Percentiles rank a stretch among this genome's conserved stretches.
phyloP scores from a whole-genome alignment of 345 rosid genomes.

The Aquilaria sinensis region DNA sequence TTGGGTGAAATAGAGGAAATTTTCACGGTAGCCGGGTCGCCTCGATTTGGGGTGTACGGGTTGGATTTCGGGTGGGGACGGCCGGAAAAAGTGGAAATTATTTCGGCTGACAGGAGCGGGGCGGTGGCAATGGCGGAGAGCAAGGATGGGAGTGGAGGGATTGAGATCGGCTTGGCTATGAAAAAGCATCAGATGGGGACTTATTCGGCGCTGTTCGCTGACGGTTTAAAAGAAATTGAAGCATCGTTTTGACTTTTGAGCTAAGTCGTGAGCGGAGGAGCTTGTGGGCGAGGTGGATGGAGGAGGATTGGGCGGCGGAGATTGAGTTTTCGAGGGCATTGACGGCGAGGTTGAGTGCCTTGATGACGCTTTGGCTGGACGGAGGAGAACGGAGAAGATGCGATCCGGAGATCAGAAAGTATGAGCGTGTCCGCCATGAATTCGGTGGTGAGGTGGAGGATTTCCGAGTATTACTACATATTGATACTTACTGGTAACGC shows the following conservation, averaged over 20 bases:
- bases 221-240: too few species aligned
- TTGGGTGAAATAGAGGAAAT: not conserved
- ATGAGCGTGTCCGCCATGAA: too few species aligned
- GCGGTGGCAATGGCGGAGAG: conserved; percentile 9
- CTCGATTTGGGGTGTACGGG: not conserved
- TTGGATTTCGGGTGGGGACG: conserved; percentile 1
- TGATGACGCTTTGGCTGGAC: too few species aligned
- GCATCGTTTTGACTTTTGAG: too few species aligned
- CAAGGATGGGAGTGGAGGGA: conserved; percentile 8
- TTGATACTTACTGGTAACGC: too few species aligned
- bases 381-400: conserved; percentile 6
- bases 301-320: too few species aligned
- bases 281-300: too few species aligned
- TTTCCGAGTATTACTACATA: too few species aligned
- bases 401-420: not conserved
- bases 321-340: too few species aligned
- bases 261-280: too few species aligned
- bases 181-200: conserved; percentile 16
- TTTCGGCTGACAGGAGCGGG: conserved; percentile 10
- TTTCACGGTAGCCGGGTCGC: not conserved
- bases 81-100: conserved; percentile 18
- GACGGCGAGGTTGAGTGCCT: too few species aligned
- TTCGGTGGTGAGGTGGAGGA: too few species aligned
- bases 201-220: conserved; percentile 6
- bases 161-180: conserved; percentile 19